Percentiles rank a stretch among this genome's conserved stretches.
These are phyloP conservation scores for Lentinula detonsa DNA, from an alignment of 768 basidiomycete species.

Conservation along the genomic window DNA sequence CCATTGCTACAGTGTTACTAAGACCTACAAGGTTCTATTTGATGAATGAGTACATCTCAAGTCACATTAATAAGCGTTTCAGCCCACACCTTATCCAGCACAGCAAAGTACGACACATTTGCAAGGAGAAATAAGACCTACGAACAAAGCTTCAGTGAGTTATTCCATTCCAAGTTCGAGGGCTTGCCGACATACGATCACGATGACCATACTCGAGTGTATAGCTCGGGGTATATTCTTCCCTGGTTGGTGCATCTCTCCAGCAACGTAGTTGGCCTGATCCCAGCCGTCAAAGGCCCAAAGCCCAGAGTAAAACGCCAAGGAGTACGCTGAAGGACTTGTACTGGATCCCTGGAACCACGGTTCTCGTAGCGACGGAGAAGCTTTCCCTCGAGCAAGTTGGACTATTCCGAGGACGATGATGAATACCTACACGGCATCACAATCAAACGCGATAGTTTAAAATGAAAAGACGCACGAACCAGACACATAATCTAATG, in stretches of 20 bases:
- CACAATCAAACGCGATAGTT: slow-evolving; percentile 3
- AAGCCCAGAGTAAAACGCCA: slow-evolving; percentile 92
- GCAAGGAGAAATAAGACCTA: slow-evolving; percentile 74
- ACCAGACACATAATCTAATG: slow-evolving; percentile 11
- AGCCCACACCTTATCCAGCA: slow-evolving; percentile 68
- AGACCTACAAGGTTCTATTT: slow-evolving; percentile 54
- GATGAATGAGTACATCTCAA: slow-evolving; percentile 2
- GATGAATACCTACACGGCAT: slow-evolving; percentile 49
- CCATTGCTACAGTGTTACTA: slow-evolving; percentile 85
- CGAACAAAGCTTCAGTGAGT: not conserved
- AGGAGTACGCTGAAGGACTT: slow-evolving; percentile 80
- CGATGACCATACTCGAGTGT: slow-evolving; percentile 84
- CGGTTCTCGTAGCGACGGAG: slow-evolving; percentile 60
- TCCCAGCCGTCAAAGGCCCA: slow-evolving; percentile 99
- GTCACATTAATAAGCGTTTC: not conserved
- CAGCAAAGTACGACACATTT: slow-evolving; percentile 89
- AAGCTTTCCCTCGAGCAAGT: slow-evolving; percentile 62
- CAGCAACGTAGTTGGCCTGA: slow-evolving; percentile 86
- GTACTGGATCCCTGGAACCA: slow-evolving; percentile 68
- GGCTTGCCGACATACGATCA: slow-evolving; percentile 46
- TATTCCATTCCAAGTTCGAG: slow-evolving; percentile 1
- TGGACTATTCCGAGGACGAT: slow-evolving; percentile 76
- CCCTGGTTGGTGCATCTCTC: slow-evolving; percentile 76
- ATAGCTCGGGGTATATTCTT: slow-evolving; percentile 87
- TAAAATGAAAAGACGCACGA: not conserved